A percentile compares a stretch with the other conserved stretches of the same genome.
These are phyloP conservation scores for Teratosphaeria nubilosa DNA, from an alignment of 2,329 filamentous ascomycete species.

Conservation along the genomic window DNA sequence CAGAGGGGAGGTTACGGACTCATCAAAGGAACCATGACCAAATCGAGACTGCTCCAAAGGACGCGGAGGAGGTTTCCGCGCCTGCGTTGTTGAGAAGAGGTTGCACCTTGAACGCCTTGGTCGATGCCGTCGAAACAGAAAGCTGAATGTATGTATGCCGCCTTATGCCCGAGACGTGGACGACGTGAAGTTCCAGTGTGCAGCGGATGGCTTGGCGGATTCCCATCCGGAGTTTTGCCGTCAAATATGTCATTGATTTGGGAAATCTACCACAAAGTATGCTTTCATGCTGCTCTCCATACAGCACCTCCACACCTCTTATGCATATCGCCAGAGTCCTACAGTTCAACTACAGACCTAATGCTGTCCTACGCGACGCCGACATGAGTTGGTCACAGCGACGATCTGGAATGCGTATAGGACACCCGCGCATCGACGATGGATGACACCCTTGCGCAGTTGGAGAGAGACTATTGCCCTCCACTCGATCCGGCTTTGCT, in stretches of 20 bases:
- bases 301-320: neutral
- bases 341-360: neutral
- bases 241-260: neutral
- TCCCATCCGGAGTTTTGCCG: neutral
- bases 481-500: constrained; percentile 70
- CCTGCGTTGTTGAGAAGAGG: neutral
- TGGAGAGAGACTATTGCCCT: constrained; percentile 60
- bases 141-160: too few relatives aligned
- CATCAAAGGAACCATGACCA: too few relatives aligned
- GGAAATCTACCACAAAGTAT: neutral
- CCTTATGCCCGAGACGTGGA: neutral
- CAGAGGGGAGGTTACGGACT: too few relatives aligned
- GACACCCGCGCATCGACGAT: constrained; percentile 8
- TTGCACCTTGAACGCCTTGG: too few relatives aligned
- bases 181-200: neutral
- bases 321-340: neutral
- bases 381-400: neutral
- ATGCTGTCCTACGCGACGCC: neutral
- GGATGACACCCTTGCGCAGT: constrained; percentile 14
- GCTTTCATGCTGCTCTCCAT: neutral
- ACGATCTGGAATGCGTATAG: neutral
- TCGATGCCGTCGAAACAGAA: too few relatives aligned
- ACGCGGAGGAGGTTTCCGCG: neutral
- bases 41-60: neutral
- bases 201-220: neutral